Base-by-base conservation (phyloP, 305 asterid species). In the Petunia hybrid region DNA sequence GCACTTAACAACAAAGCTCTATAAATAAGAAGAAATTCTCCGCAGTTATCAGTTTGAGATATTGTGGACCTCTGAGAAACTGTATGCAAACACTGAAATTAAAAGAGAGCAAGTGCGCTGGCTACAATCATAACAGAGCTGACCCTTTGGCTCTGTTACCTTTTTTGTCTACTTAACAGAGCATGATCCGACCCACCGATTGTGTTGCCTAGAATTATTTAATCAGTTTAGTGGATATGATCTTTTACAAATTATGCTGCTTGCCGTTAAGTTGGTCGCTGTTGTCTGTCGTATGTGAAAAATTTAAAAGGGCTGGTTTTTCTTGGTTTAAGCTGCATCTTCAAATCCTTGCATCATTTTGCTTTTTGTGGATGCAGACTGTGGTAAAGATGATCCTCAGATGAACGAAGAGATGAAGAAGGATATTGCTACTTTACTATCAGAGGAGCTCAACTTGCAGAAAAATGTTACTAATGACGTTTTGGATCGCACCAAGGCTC, bases 401-500 rank as follows among this genome's bases (percentile, higher is more conserved):
- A 80, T 81, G 83, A 81, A 79, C 6, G 87, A 80, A 74, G 89
- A 87, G 82, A 80, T 78, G 88, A 82, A 83, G 81, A 91, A 91
- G 85, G 90, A 91, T 64, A 84, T 85, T 7, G n/a, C 81, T 0
- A 85, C 89, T 57, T 85, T 90, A 69, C 84, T 88, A 51, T 82
- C 89, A 3, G 94, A 91, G 85, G 96, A 91, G 83, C 78, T 91
- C 35, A 85, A 55, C 83, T 83, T 90, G 68, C 91, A 82, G 38
- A 86, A 87, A 76, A 85, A 86, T 42, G 96, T 88, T 42, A 86
- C 88, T 7, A 70, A 83, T 57, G 89, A 86, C 36, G 82, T 77
- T 81, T 85, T 89, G 79, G 85, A 84, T 43, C 87, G 86, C 39
- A 83, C 91, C n/a, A 80, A 86, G 6, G 78, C 48, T 78, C 77